Conservation (phyloP, 2,329 filamentous ascomycete species). For the Dactylella cylindrospora region DNA sequence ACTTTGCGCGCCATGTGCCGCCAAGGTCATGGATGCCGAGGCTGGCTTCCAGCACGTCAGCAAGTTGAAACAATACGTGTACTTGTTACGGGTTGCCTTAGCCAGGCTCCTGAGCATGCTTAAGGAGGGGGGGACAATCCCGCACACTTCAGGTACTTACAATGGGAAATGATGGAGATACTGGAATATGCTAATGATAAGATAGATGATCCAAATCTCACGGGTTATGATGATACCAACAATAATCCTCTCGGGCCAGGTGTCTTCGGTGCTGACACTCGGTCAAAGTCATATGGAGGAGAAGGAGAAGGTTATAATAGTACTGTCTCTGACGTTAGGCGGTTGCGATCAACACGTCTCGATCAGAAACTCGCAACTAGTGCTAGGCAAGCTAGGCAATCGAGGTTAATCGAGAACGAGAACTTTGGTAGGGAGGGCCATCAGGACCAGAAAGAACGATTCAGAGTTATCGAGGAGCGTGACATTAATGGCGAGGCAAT, state of each 20-base stretch:
- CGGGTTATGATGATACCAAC: constrained; percentile 67
- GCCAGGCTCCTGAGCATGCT: constrained; percentile 86
- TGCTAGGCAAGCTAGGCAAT: constrained; percentile 84
- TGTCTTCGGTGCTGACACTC: constrained; percentile 64
- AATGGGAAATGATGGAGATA: background rate
- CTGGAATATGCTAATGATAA: constrained; percentile 43
- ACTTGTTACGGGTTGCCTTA: constrained; percentile 85
- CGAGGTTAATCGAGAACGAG: constrained; percentile 85
- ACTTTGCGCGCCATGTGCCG: constrained; percentile 72
- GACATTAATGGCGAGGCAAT: constrained; percentile 68
- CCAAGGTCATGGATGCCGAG: constrained; percentile 60
- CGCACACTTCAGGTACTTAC: constrained; percentile 64
- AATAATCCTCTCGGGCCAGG: constrained; percentile 62
- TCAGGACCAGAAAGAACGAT: constrained; percentile 59
- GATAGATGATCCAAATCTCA: constrained; percentile 69
- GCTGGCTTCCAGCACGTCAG: constrained; percentile 73
- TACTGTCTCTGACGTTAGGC: constrained; percentile 90
- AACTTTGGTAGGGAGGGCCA: constrained; percentile 61
- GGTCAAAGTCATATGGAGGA: constrained; percentile 73
- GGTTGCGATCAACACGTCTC: constrained; percentile 86
- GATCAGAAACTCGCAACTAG: constrained; percentile 93
- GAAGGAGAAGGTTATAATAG: constrained; percentile 74
- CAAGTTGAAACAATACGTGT: constrained; percentile 91
- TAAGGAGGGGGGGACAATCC: constrained; percentile 76
- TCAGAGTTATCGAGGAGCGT: constrained; percentile 79